These are phyloP conservation scores for Linum trigynum DNA, from an alignment of 345 rosid species.

Conservation along the genomic window DNA sequence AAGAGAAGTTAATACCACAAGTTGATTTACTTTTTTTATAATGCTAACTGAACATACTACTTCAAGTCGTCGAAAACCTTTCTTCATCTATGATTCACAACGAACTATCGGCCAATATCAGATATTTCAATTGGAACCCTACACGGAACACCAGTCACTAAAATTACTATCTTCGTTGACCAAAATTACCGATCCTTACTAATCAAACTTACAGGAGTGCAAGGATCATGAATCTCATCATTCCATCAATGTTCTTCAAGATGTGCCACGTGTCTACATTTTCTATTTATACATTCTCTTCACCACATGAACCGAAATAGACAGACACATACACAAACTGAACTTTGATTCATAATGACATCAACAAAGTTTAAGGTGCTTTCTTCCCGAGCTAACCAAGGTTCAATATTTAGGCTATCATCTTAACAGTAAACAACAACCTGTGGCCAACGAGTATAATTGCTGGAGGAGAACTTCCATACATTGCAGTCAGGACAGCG, in stretches of 20 bases:
- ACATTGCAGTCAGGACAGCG: constrained; percentile 66
- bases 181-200: not conserved
- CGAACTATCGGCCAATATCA: not conserved
- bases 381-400: too few species aligned
- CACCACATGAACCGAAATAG: too few species aligned
- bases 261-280: too few species aligned
- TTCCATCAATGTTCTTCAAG: too few species aligned
- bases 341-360: too few species aligned
- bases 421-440: constrained; percentile 19
- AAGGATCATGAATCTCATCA: too few species aligned
- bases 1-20: not conserved
- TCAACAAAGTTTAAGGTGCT: too few species aligned
- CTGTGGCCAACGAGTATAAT: constrained; percentile 95
- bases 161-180: not conserved
- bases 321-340: too few species aligned
- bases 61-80: not conserved
- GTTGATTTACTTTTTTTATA: not conserved
- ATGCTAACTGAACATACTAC: not conserved
- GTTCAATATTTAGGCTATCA: too few species aligned
- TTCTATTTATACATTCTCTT: too few species aligned
- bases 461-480: constrained; percentile 85
- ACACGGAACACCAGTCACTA: too few species aligned
- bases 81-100: not conserved
- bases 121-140: too few species aligned
- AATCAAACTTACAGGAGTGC: not conserved